A percentile compares a stretch with the other conserved stretches of the same genome.
phyloP scores from a whole-genome alignment of 139 green algal species.

The Deuterostichococcus epilithicus region DNA sequence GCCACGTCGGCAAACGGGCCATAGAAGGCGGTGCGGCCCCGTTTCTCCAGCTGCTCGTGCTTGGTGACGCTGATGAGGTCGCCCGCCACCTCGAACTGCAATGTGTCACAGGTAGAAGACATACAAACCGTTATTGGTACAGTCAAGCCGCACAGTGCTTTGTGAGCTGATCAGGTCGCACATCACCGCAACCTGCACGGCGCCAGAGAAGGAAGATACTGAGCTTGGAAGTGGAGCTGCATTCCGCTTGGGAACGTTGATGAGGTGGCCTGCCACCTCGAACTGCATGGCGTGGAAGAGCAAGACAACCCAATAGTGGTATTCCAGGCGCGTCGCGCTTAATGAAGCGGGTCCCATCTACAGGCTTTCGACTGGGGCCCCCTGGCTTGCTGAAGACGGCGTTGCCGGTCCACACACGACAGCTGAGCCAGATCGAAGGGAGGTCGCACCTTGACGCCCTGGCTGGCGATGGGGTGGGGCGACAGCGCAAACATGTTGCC shows the following conservation, averaged over 20 bases:
- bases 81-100: slow-evolving; percentile 23
- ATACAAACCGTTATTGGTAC: background rate
- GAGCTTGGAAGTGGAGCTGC: too few relatives aligned
- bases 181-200: too few relatives aligned
- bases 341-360: too few relatives aligned
- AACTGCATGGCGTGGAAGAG: too few relatives aligned
- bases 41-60: slow-evolving; percentile 11
- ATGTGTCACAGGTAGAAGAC: background rate
- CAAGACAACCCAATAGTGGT: too few relatives aligned
- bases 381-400: too few relatives aligned
- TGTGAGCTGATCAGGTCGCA: too few relatives aligned
- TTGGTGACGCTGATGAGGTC: slow-evolving; percentile 45
- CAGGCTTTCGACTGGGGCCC: too few relatives aligned
- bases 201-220: too few relatives aligned
- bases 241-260: too few relatives aligned
- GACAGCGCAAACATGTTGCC: slow-evolving; percentile 53
- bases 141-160: background rate
- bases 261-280: too few relatives aligned
- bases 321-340: too few relatives aligned
- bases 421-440: background rate
- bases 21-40: slow-evolving; percentile 34
- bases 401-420: background rate
- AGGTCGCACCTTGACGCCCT: slow-evolving; percentile 50
- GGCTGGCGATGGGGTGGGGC: slow-evolving; percentile 53
- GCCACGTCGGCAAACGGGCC: slow-evolving; percentile 45